A percentile compares a stretch with the other conserved stretches of the same genome.
Evolutionary conservation across 257 asterid species (phyloP).

Genomic region (Solanum pennellii): DNA sequence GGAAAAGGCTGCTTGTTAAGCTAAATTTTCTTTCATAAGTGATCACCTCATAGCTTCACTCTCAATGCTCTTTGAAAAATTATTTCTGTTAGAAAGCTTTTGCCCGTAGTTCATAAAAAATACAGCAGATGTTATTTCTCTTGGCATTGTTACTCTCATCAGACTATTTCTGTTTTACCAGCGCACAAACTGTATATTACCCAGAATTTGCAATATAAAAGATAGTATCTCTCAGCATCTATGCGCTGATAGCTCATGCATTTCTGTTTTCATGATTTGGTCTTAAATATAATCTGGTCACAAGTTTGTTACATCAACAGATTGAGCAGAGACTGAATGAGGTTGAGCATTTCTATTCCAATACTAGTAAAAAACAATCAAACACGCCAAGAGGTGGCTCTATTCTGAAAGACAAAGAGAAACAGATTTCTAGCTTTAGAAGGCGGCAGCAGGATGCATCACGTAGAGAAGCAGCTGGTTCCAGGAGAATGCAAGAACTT

Average conservation of each 20-base stretch:
- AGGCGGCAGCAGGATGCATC: slow-evolving; percentile 68
- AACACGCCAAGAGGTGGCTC: slow-evolving; percentile 40
- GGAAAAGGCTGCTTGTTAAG: background rate
- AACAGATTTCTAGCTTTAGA: slow-evolving; percentile 26
- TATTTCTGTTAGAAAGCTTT: background rate
- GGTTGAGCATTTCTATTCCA: slow-evolving; percentile 68
- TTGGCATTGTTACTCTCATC: background rate
- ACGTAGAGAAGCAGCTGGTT: slow-evolving; percentile 60
- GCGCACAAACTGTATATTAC: background rate
- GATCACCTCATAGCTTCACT: background rate
- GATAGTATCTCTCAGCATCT: background rate
- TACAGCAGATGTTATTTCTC: background rate
- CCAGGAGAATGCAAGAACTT: slow-evolving; percentile 81
- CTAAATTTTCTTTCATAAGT: background rate
- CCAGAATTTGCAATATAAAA: background rate
- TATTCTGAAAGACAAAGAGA: slow-evolving; percentile 49
- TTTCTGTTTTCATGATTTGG: background rate
- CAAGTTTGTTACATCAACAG: slow-evolving; percentile 23
- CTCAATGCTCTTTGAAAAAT: background rate
- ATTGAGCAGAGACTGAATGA: slow-evolving; percentile 55
- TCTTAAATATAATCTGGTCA: background rate
- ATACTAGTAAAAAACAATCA: slow-evolving; percentile 30
- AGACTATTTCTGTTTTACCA: background rate
- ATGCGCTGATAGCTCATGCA: background rate
- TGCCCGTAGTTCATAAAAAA: background rate